Evolutionary conservation across 192 early-diverging fungal genomes (phyloP).

Genomic region (Rhizophagus clarus): DNA sequence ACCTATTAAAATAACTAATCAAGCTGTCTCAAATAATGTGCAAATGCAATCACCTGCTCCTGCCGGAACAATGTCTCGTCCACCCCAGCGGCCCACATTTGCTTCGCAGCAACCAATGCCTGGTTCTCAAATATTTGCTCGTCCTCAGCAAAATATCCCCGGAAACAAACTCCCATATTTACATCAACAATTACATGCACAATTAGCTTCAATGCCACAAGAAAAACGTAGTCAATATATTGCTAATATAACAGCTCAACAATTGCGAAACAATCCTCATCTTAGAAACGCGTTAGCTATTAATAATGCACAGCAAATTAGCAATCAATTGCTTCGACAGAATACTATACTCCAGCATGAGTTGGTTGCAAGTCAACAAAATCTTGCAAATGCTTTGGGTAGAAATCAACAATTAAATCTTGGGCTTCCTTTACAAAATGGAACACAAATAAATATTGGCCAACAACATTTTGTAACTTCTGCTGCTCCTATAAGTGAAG

Average conservation of each 20-base stretch:
- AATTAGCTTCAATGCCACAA: not conserved
- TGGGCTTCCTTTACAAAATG: not conserved
- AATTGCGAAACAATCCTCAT: not conserved
- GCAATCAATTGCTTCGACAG: not conserved
- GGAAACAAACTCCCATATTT: not conserved
- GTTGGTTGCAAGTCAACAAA: constrained; percentile 9
- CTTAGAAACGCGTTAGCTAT: not conserved
- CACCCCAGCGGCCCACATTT: not conserved
- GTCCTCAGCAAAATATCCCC: not conserved
- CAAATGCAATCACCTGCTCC: not conserved
- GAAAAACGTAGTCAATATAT: constrained; percentile 5
- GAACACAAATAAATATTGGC: not conserved
- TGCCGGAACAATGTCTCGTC: not conserved
- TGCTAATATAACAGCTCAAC: not conserved
- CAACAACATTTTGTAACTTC: constrained; percentile 1
- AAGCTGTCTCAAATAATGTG: not conserved
- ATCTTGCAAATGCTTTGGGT: not conserved
- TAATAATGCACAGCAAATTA: not conserved
- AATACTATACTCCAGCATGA: not conserved
- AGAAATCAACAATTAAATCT: not conserved
- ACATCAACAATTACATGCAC: not conserved
- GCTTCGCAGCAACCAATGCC: not conserved
- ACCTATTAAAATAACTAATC: not conserved
- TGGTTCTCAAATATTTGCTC: not conserved
- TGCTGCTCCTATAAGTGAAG: not conserved